A percentile compares a stretch with the other conserved stretches of the same genome.
phyloP scores from a whole-genome alignment of 345 rosid species.

The Populus alba region DNA sequence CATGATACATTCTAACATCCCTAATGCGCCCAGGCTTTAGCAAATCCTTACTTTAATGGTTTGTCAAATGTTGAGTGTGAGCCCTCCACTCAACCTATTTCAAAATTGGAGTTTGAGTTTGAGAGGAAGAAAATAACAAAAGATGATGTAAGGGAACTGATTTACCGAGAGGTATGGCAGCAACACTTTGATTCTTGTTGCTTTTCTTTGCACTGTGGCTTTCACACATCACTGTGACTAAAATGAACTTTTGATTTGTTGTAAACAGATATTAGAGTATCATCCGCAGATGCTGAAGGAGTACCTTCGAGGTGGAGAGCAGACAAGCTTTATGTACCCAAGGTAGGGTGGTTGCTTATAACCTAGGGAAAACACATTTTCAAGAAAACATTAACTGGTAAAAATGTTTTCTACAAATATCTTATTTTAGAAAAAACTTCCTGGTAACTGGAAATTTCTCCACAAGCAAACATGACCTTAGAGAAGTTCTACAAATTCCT shows the following conservation, averaged over 20 bases:
- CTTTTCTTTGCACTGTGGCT: not conserved
- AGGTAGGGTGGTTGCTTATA: conserved; percentile 37
- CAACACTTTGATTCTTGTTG: conserved; percentile 12
- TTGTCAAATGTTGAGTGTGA: conserved; percentile 86
- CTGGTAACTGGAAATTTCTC: not conserved
- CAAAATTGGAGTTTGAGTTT: conserved; percentile 96
- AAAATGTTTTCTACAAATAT: not conserved
- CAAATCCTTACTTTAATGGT: conserved; percentile 87
- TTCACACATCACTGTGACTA: not conserved
- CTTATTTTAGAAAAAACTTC: not conserved
- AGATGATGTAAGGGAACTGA: conserved; percentile 95
- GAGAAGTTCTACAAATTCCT: not conserved
- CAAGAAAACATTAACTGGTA: not conserved
- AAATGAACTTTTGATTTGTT: conserved; percentile 18
- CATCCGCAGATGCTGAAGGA: conserved; percentile 98
- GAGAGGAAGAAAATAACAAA: conserved; percentile 90
- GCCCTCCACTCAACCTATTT: conserved; percentile 84
- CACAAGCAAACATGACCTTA: not conserved
- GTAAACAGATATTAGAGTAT: conserved; percentile 79
- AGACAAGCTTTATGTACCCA: conserved; percentile 96
- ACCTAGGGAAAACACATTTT: not conserved
- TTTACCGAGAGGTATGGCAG: conserved; percentile 80
- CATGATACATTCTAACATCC: conserved; percentile 12
- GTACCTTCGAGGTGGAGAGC: conserved; percentile 89
- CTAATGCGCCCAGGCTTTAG: conserved; percentile 61